These are phyloP conservation scores for Metschnikowia aberdeeniae DNA, from an alignment of 805 yeast species.

Conservation along the genomic window DNA sequence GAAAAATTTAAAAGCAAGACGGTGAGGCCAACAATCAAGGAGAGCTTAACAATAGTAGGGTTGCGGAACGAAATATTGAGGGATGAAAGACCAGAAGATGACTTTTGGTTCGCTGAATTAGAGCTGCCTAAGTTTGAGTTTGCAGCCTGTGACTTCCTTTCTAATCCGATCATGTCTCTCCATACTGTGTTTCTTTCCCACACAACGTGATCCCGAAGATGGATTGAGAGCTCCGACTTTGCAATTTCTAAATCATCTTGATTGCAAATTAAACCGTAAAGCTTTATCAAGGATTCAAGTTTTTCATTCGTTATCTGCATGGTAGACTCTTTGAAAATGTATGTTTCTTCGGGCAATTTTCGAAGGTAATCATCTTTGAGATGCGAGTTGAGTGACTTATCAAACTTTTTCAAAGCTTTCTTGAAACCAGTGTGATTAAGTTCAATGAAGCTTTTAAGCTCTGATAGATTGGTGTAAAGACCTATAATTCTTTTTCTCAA, in stretches of 20 bases:
- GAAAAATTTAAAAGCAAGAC: slow-evolving; percentile 48
- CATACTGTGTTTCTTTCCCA: slow-evolving; percentile 56
- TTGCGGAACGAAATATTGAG: slow-evolving; percentile 16
- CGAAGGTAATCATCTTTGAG: slow-evolving; percentile 41
- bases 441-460: slow-evolving; percentile 48
- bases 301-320: slow-evolving; percentile 28
- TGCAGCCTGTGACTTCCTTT: slow-evolving; percentile 80
- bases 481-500: slow-evolving; percentile 45
- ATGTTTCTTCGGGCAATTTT: slow-evolving; percentile 41
- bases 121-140: slow-evolving; percentile 13
- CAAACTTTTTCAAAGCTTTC: slow-evolving; percentile 51
- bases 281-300: slow-evolving; percentile 29
- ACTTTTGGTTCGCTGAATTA: slow-evolving; percentile 6
- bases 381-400: slow-evolving; percentile 44
- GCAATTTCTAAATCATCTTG: slow-evolving; percentile 43
- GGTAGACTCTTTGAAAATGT: slow-evolving; percentile 37
- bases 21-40: slow-evolving; percentile 48
- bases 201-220: slow-evolving; percentile 51
- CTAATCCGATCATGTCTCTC: slow-evolving; percentile 58
- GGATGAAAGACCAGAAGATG: slow-evolving; percentile 11
- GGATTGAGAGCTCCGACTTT: slow-evolving; percentile 52
- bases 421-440: slow-evolving; percentile 51
- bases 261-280: slow-evolving; percentile 29
- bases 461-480: slow-evolving; percentile 43
- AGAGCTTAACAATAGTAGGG: slow-evolving; percentile 40